Evolutionary conservation across 2,329 filamentous ascomycete species (phyloP), one percentile per base, ranked within the genome.

Genomic region (Curvularia eragrostidis): DNA sequence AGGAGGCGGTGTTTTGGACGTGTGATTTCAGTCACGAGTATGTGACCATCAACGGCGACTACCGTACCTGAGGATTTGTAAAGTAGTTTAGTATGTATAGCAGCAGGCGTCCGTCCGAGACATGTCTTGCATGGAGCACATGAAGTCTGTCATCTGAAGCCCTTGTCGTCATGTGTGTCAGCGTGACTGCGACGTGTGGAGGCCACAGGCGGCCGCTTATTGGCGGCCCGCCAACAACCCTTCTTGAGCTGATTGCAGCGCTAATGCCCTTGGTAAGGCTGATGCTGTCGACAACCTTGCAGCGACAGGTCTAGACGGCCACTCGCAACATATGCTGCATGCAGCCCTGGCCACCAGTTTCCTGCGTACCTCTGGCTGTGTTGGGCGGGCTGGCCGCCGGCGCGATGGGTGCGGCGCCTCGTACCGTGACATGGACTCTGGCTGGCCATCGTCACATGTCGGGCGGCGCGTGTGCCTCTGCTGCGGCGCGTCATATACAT

Each of bases 11-110:
- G 5, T 91, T 91, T 75, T 95, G 90, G 87, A 95, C 91, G 38
- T 95, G 91, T 72, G 91, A 96, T 75, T 91, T 93, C 67, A 92
- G 89, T 72, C 90, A 93, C 72, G 90, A 93, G 82, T 96, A 88
- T 78, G 86, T 89, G 47, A 88, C 86, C 49, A 89, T 89, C 67
- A 89, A 89, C 71, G 87, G 85, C 36, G 87, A 89, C 74, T 89
- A 89, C 74, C 77, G 87, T 68, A 88, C 87, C 30, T 88, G 42
- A 56, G 42, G 21, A n/a, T 15, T 15, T 15, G 32, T 34, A 34
- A 13, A 13, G 32, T 15, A 13, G 32, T 13, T 34, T 34, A 6
- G 32, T 9, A 12, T 12, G 26, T 32, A 13, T 32, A 13, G 32
- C 32, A 15, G 13, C 32, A 15, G 32, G 32, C 32, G 32, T 34